Conservation (phyloP, 2,329 filamentous ascomycete genomes). For the Magnaporthiopsis rhizophila region DNA sequence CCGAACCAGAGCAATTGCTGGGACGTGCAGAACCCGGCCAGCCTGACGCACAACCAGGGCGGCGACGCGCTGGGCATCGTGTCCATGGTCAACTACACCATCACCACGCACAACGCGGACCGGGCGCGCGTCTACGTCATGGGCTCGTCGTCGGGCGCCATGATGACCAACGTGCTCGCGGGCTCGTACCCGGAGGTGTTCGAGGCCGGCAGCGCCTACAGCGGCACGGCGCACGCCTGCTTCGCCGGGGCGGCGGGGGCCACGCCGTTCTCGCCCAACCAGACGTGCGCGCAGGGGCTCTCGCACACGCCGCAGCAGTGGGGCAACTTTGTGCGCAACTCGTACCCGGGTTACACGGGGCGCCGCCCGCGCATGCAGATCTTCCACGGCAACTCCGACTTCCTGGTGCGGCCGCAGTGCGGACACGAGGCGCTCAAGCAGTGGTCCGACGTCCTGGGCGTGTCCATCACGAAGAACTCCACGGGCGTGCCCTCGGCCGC, state of each 20-base stretch:
- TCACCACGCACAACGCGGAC: slow-evolving; percentile 40
- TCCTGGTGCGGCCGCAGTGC: slow-evolving; percentile 19
- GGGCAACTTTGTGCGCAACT: slow-evolving; percentile 28
- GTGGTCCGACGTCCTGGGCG: slow-evolving; percentile 37
- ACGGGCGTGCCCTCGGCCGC: slow-evolving; percentile 23
- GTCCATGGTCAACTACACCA: slow-evolving; percentile 44
- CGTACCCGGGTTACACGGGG: slow-evolving; percentile 44
- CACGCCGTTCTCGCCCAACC: slow-evolving; percentile 31
- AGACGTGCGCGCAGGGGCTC: slow-evolving; percentile 40
- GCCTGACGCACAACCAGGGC: slow-evolving; percentile 41
- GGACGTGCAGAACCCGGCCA: slow-evolving; percentile 43
- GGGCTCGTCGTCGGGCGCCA: slow-evolving; percentile 39
- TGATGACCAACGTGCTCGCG: slow-evolving; percentile 47
- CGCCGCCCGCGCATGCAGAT: slow-evolving; percentile 30
- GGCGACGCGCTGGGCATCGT: slow-evolving; percentile 36
- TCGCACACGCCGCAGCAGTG: slow-evolving; percentile 31
- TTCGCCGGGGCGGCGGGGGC: slow-evolving; percentile 23
- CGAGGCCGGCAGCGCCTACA: slow-evolving; percentile 40
- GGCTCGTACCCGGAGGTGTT: slow-evolving; percentile 49
- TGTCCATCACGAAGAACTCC: slow-evolving; percentile 21
- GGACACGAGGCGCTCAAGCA: slow-evolving; percentile 33
- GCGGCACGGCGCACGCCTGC: slow-evolving; percentile 48
- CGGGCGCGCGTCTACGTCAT: slow-evolving; percentile 39
- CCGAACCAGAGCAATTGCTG: slow-evolving; percentile 40
- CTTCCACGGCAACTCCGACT: slow-evolving; percentile 30